Base-by-base conservation (phyloP, 345 rosid species). In the Excoecaria cochinchinensis region DNA sequence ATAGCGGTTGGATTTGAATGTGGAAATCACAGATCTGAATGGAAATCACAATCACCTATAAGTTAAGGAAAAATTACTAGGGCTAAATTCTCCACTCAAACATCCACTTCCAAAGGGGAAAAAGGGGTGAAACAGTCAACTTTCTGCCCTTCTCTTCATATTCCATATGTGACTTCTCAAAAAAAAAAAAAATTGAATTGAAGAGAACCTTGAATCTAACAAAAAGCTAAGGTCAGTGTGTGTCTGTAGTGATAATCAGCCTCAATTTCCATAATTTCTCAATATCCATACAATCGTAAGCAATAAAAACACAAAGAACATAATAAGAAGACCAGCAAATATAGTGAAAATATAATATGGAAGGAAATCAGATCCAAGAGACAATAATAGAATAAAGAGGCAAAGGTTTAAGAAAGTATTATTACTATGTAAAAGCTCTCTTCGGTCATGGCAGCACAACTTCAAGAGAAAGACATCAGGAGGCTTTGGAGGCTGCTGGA, bases 371-470 rank as follows among this genome's bases (percentile, higher is more conserved):
- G 61, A 46, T 36, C 48, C 12, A 55, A 42, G 11, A 71, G 21
- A 79, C 55, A 56, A 58, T 14, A 71, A 17, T 3, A 10, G 61
- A 53, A 38, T 16, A 44, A 8, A 15, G 46, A 56, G 46, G 13
- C 24, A 40, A 67, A 58, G 51, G n/a, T 25, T 40, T 31, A 17
- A 42, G 58, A 24, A 71, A 70, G 62, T 19, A 19, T 40, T 14
- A 16, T 67, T 82, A 95, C 99, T 97, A 82, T 88, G 91, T 8
- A 95, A 76, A 78, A 95, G 99, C 14, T 94, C 99, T 83, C 77
- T 90, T 58, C 99, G 86, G 65, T 95, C 97, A 39, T 80, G 82
- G 74, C 94, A 90, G 63, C 84, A 88, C 57, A 95, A 82, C 87
- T 88, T 90, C 85, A 95, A 82, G 60, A 92, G 86, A 77, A 88